Evolutionary conservation across 192 early-diverging fungal genomes (phyloP).

Genomic region (Backusella sp.): DNA sequence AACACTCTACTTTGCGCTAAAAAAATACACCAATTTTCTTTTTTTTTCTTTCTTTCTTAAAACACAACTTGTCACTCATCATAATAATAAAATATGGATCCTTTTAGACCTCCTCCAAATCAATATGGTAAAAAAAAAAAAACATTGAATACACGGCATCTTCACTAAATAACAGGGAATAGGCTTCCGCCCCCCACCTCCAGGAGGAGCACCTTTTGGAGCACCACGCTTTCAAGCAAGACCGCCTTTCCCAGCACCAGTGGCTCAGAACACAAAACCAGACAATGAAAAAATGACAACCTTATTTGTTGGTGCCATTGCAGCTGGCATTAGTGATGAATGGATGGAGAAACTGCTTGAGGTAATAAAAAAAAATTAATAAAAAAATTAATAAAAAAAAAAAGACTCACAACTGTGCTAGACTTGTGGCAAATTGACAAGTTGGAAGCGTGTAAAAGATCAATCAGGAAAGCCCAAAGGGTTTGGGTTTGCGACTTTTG

Average conservation of each 20-base stretch:
- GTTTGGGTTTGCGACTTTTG: constrained; percentile 77
- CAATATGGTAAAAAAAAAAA: constrained; percentile 8
- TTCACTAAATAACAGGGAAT: not conserved
- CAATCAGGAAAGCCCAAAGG: constrained; percentile 59
- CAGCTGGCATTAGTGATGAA: constrained; percentile 63
- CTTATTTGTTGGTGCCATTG: constrained; percentile 68
- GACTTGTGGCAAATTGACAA: constrained; percentile 64
- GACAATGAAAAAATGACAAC: constrained; percentile 64
- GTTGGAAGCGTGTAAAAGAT: constrained; percentile 73
- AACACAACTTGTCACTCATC: not conserved
- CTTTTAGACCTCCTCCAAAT: constrained; percentile 14
- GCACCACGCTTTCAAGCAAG: not conserved
- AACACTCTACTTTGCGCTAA: no score
- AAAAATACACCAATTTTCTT: not conserved
- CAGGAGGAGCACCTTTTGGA: not conserved
- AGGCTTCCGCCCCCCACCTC: constrained; percentile 6
- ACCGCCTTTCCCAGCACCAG: not conserved
- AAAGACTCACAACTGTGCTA: constrained; percentile 19
- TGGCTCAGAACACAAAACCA: constrained; percentile 1
- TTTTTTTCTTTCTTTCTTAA: not conserved
- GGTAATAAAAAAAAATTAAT: constrained; percentile 38
- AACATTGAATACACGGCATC: not conserved
- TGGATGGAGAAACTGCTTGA: constrained; percentile 65
- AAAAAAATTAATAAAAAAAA: not conserved
- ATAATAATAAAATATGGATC: not conserved